A percentile compares a stretch with the other conserved stretches of the same genome.
These are phyloP conservation scores for Hemerocallis citrina DNA, from an alignment of 106 monocot genomes.

Conservation along the genomic window DNA sequence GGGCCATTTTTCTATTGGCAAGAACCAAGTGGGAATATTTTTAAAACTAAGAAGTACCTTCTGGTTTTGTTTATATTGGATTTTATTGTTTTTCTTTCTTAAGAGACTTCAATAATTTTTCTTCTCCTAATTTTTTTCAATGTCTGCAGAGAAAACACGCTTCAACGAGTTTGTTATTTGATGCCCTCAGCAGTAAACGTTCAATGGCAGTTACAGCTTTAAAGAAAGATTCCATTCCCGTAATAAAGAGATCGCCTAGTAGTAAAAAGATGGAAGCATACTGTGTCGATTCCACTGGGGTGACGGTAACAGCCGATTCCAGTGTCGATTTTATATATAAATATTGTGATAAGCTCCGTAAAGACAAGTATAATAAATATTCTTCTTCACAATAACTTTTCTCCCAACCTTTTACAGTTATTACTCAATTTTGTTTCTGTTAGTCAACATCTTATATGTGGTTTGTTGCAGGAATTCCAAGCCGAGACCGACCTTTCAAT, in stretches of 20 bases:
- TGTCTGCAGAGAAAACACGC: conserved; percentile 55
- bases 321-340: conserved; percentile 50
- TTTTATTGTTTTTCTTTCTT: too few relatives aligned
- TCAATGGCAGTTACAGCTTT: conserved; percentile 52
- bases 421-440: background rate
- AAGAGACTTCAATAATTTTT: too few relatives aligned
- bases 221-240: conserved; percentile 37
- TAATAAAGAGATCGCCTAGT: conserved; percentile 5
- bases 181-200: conserved; percentile 48
- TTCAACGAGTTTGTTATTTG: conserved; percentile 56
- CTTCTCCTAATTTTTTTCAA: conserved; percentile 6
- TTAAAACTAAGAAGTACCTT: too few relatives aligned
- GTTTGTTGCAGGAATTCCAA: conserved; percentile 41
- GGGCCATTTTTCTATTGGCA: too few relatives aligned
- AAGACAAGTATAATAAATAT: conserved; percentile 51
- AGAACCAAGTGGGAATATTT: too few relatives aligned
- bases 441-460: background rate
- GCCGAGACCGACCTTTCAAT: conserved; percentile 45
- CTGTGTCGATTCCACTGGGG: conserved; percentile 74
- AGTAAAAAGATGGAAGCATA: conserved; percentile 33
- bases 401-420: background rate
- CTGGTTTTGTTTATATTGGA: too few relatives aligned
- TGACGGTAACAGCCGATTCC: conserved; percentile 55
- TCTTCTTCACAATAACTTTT: background rate
- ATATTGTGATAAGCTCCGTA: conserved; percentile 86